Evolutionary conservation across 768 basidiomycete genomes (phyloP).

Genomic region (Kwoniella pini): DNA sequence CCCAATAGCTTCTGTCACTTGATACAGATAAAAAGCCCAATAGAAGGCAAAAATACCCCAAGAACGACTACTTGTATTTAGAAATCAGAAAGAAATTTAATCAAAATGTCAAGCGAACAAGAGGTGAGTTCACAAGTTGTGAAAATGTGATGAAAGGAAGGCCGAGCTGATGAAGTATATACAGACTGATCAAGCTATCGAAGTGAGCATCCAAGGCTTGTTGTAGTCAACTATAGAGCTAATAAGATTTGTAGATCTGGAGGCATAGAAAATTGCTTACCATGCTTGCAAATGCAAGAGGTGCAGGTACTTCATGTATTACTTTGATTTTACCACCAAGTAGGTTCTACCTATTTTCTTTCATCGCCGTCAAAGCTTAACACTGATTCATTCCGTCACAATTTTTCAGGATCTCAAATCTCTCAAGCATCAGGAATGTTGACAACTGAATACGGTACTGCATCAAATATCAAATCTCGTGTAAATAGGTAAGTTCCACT

Average conservation of each 20-base stretch:
- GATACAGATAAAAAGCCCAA: constrained; percentile 7
- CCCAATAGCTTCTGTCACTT: no score
- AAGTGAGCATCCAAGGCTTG: constrained; percentile 22
- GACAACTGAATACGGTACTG: constrained; percentile 96
- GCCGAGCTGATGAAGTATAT: background rate
- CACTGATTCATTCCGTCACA: background rate
- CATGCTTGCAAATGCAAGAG: constrained; percentile 91
- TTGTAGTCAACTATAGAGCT: background rate
- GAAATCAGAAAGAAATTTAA: background rate
- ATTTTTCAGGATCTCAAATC: constrained; percentile 70
- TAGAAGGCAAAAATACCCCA: background rate
- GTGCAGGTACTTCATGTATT: constrained; percentile 98
- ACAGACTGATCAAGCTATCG: constrained; percentile 47
- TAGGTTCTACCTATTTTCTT: constrained; percentile 14
- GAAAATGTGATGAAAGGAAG: constrained; percentile 5
- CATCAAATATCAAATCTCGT: constrained; percentile 99
- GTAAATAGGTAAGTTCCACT: constrained; percentile 42
- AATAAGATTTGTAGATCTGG: constrained; percentile 56
- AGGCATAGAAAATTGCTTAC: constrained; percentile 99
- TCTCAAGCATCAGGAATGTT: constrained; percentile 92
- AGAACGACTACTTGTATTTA: background rate
- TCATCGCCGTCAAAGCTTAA: background rate
- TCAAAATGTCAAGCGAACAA: constrained; percentile 32
- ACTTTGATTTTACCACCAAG: constrained; percentile 92
- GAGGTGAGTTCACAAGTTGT: constrained; percentile 17